Base-by-base conservation (phyloP, 2,329 filamentous ascomycete genomes). In the Xylariaceae sp. region DNA sequence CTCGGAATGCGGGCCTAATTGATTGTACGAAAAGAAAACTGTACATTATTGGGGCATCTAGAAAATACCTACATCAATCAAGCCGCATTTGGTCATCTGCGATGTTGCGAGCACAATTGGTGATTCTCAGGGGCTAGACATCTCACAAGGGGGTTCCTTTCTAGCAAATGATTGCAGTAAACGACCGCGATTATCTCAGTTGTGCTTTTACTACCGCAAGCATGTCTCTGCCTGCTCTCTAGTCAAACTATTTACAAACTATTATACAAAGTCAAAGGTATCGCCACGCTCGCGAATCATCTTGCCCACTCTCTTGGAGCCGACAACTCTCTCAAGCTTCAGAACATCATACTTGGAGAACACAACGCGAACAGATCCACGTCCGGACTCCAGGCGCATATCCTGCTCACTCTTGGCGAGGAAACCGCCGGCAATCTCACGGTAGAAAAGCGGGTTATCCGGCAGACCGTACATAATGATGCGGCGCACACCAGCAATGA, bases 291-390 rank as follows among this genome's bases (percentile, higher is more conserved):
- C 91, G 62, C 81, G 83, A 58, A 97, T 78, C 91, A 99, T 94
- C 72, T 86, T 89, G 13, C 85, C 86, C 5, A 94, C 86, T 63
- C 94, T 83, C 75, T 88, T 84, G 1, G 83, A 89, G 1, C 94
- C 94, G 1, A 92, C 92, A 45, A 97, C 78, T 59, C 94, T 82
- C 79, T 99, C 94, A 68, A 97, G 75, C 77, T 89, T 92, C 76
- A 97, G 78, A 10, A 87, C 84, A 76, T 99, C 94, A 80, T 92
- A 97, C 73, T 86, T 92, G 7, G 89, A 93, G 71, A 97, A 97
- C 64, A 94, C 72, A 71, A 75, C 81, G 69, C 77, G 78, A 7
- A 88, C 80, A 49, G 75, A 82, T 0, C 85, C 89, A 63, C 84
- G 80, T 4, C 80, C 85, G 55, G 77, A 80, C 73, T 80, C 83